A percentile compares a stretch with the other conserved stretches of the same genome.
Conservation (phyloP, 2,329 filamentous ascomycete genomes). For the Rutstroemia sp. region DNA sequence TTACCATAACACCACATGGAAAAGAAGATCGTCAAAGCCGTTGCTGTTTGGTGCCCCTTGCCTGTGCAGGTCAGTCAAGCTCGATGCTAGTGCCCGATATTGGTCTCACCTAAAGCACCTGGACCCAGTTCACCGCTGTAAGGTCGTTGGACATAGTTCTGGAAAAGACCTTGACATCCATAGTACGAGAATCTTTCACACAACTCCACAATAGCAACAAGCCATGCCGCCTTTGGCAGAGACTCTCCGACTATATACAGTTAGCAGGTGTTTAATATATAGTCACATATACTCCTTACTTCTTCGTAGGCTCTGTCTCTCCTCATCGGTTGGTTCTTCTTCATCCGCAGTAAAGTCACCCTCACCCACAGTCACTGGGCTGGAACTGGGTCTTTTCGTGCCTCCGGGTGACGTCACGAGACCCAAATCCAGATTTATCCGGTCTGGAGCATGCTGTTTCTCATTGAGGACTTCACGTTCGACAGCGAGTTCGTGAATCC, state of each 20-base stretch:
- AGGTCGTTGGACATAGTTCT: slow-evolving; percentile 51
- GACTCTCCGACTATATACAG: background rate
- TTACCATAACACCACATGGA: slow-evolving; percentile 42
- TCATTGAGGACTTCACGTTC: background rate
- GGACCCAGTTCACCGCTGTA: slow-evolving; percentile 18
- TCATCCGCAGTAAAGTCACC: background rate
- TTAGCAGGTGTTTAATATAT: background rate
- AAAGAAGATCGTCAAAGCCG: slow-evolving; percentile 45
- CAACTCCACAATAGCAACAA: slow-evolving; percentile 4
- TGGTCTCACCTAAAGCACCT: slow-evolving; percentile 36
- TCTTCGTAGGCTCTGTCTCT: background rate
- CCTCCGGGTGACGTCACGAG: background rate
- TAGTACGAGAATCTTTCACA: slow-evolving; percentile 48
- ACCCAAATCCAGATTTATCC: background rate
- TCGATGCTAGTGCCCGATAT: too few species aligned
- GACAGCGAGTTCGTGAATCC: background rate
- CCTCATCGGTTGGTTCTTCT: background rate
- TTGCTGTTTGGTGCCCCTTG: slow-evolving; percentile 47
- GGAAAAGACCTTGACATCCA: slow-evolving; percentile 53
- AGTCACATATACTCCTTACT: background rate
- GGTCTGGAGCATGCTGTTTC: background rate
- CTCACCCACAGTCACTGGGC: background rate
- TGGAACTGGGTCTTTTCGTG: background rate
- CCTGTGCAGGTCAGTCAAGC: slow-evolving; percentile 24
- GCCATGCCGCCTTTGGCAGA: slow-evolving; percentile 6